Conservation (phyloP, 2,329 filamentous ascomycete species). For the Thielaviopsis punctulata region DNA sequence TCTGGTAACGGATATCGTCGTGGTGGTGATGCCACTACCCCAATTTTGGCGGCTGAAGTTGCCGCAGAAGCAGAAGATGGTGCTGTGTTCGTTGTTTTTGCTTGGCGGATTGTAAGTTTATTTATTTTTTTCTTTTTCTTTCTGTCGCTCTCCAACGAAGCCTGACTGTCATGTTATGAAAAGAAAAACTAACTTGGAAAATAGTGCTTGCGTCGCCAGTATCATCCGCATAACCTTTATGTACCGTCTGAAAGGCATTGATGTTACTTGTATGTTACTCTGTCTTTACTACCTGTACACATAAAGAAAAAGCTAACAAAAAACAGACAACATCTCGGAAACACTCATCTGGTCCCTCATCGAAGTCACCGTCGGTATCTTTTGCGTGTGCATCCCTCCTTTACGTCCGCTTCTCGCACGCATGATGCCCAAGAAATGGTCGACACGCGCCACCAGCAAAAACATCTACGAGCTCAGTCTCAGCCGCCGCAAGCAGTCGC, state of each 20-base stretch:
- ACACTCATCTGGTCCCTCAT: conserved; percentile 19
- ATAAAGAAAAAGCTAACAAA: neutral
- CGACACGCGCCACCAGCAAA: neutral
- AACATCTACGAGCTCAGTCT: conserved; percentile 7
- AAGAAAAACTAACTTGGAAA: neutral
- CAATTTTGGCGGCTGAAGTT: conserved; percentile 18
- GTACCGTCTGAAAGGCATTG: conserved; percentile 14
- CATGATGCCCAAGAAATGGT: conserved; percentile 3
- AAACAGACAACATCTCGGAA: conserved; percentile 16
- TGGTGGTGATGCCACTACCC: conserved; percentile 18
- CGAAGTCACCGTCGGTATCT: conserved; percentile 19
- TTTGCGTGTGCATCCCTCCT: conserved; percentile 20
- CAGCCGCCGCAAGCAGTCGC: neutral
- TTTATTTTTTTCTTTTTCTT: neutral
- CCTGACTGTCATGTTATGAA: neutral
- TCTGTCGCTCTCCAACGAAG: neutral
- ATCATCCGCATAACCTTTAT: conserved; percentile 17
- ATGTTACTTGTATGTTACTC: conserved; percentile 17
- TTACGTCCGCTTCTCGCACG: conserved; percentile 15
- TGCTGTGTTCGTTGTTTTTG: conserved; percentile 17
- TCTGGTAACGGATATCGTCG: conserved; percentile 17
- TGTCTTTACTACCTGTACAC: neutral
- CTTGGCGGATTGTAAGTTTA: conserved; percentile 18
- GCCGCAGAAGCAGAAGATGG: conserved; percentile 15
- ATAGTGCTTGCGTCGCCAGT: conserved; percentile 16